Conservation (phyloP, 2,329 filamentous ascomycete species). For the Fusarium anthophilum region DNA sequence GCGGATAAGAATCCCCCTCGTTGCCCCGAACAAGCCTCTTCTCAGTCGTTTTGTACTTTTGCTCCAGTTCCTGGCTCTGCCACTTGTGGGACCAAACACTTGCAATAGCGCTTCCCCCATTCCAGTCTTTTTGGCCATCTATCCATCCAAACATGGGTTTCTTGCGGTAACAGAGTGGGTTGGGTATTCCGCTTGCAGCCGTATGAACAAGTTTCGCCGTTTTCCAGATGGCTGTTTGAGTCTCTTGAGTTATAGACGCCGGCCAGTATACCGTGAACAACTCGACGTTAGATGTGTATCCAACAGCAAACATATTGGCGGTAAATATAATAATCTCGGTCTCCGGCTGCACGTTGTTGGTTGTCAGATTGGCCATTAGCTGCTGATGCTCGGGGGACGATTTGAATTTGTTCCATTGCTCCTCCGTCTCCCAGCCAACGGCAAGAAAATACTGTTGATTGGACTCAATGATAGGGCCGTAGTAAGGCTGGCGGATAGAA, state of each 20-base stretch:
- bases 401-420: not conserved
- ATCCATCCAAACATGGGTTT: not conserved
- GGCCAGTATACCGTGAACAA: not conserved
- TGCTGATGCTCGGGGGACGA: not conserved
- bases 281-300: not conserved
- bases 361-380: not conserved
- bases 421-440: not conserved
- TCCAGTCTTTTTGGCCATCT: not conserved
- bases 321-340: not conserved
- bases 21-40: not conserved
- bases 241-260: not conserved
- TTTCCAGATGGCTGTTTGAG: not conserved
- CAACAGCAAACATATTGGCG: not conserved
- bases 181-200: not conserved
- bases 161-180: not conserved
- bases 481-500: not conserved
- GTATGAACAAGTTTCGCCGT: not conserved
- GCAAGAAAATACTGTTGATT: not conserved
- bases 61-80: not conserved
- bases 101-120: not conserved
- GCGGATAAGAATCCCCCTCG: not conserved
- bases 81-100: not conserved
- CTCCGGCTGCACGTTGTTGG: not conserved
- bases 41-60: not conserved
- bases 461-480: not conserved